Conservation (phyloP, 2,329 filamentous ascomycete species). For the Ceratocystis alfenasii region DNA sequence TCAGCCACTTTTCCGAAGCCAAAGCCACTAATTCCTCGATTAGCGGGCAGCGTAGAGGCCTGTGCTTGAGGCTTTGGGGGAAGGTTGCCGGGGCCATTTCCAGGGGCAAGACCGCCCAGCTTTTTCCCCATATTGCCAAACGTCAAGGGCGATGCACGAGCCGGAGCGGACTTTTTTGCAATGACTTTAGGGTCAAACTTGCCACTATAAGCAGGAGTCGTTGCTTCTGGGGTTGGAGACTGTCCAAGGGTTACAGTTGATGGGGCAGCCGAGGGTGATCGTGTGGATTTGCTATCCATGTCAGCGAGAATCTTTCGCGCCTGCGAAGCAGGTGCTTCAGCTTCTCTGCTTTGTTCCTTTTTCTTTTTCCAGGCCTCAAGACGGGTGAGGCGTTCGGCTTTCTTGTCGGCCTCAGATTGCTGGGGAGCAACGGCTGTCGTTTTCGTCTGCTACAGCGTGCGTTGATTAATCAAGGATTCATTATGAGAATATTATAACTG, state of each 20-base stretch:
- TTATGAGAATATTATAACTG: conserved; percentile 28
- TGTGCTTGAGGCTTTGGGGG: conserved; percentile 25
- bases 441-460: conserved; percentile 14
- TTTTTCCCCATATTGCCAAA: conserved; percentile 33
- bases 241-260: conserved; percentile 35
- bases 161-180: conserved; percentile 55
- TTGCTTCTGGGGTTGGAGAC: conserved; percentile 35
- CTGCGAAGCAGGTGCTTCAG: conserved; percentile 57
- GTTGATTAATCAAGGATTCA: conserved; percentile 20
- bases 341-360: conserved; percentile 52
- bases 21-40: conserved; percentile 64
- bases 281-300: conserved; percentile 58
- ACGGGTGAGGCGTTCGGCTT: conserved; percentile 68
- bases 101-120: conserved; percentile 29
- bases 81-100: conserved; percentile 10
- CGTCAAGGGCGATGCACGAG: conserved; percentile 37
- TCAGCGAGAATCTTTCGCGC: conserved; percentile 57
- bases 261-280: conserved; percentile 36
- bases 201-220: conserved; percentile 47
- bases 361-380: conserved; percentile 89
- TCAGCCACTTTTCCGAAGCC: conserved; percentile 64
- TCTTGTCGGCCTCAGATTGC: conserved; percentile 60
- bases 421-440: conserved; percentile 31
- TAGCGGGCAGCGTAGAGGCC: conserved; percentile 51
- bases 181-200: conserved; percentile 60